Evolutionary conservation across 192 early-diverging fungal species (phyloP), one percentile per base, ranked within the genome.

Genomic region (Backusella macrospora): DNA sequence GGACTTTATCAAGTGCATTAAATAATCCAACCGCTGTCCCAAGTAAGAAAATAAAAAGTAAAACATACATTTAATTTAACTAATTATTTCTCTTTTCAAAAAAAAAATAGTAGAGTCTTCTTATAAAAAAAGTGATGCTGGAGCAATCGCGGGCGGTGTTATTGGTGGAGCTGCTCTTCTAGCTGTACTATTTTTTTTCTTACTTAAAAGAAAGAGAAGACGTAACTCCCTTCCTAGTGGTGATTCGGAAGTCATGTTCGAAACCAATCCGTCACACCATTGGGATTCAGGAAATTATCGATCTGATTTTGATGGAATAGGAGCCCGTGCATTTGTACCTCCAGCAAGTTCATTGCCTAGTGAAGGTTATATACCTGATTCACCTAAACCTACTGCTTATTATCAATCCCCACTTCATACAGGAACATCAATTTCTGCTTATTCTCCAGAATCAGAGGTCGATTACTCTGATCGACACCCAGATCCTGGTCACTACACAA

Each of bases 401-500:
- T 59, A 59, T 26, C 52, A 59, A 59, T 59, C 52, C 52, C 52
- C 52, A 59, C 52, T 59, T 10, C 52, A 59, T 12, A 59, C 52
- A 59, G 52, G 52, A 13, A 59, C 52, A 59, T 26, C 52, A 16
- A 6, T 23, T 23, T 59, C 52, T 4, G 52, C 52, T 10, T 59
- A 59, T 9, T 59, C 52, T 1, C 52, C 52, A 59, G 52, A 59
- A 26, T 5, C n/a, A 26, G 52, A 59, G 26, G 21, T 18, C 21
- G 21, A 26, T 12, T 59, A 59, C 26, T 59, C 26, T 59, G 52
- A 59, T 59, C 21, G 52, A 4, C 52, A 23, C 21, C 10, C 23
- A 59, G 26, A 23, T 23, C 52, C 21, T 59, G 52, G 52, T 13
- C 12, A 59, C 26, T 59, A 59, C 26, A 59, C 52, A 26, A 59